phyloP scores from a whole-genome alignment of 73 alveolate genomes.

The Uronychia setigera region DNA sequence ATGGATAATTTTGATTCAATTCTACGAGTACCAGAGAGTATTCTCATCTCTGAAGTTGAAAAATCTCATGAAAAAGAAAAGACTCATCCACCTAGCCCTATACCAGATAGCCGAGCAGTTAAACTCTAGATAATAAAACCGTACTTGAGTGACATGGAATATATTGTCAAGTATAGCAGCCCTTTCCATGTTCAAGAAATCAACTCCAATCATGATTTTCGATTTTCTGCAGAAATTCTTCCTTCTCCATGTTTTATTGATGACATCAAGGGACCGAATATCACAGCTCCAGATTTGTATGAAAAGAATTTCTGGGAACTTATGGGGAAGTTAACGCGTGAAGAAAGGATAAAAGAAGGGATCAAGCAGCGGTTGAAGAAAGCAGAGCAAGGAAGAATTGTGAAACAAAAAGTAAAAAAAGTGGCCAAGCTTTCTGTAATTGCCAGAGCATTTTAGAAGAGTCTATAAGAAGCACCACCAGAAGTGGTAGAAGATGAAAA shows the following conservation, averaged over 20 bases:
- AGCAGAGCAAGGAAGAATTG: not conserved
- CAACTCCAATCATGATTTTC: not conserved
- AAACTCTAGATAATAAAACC: not conserved
- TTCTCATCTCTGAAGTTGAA: not conserved
- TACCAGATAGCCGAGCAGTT: not conserved
- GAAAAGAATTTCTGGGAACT: not conserved
- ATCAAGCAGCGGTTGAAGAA: not conserved
- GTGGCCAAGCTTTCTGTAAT: not conserved
- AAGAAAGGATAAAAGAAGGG: not conserved
- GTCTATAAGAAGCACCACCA: not conserved
- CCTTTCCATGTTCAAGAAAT: not conserved
- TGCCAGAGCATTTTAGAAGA: not conserved
- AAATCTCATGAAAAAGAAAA: not conserved
- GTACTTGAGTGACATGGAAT: not conserved
- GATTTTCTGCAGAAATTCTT: not conserved
- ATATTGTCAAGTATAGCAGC: not conserved
- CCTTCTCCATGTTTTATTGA: not conserved
- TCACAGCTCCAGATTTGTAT: not conserved
- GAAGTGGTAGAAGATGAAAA: not conserved
- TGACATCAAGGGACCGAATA: not conserved
- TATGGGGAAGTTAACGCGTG: not conserved
- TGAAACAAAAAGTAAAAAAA: not conserved
- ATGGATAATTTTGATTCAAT: not conserved
- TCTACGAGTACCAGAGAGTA: not conserved
- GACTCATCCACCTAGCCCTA: not conserved